Percentiles rank a stretch among this genome's conserved stretches.
These are phyloP conservation scores for Terfezia claveryi DNA, from an alignment of 495 filamentous ascomycete species.

Conservation along the genomic window DNA sequence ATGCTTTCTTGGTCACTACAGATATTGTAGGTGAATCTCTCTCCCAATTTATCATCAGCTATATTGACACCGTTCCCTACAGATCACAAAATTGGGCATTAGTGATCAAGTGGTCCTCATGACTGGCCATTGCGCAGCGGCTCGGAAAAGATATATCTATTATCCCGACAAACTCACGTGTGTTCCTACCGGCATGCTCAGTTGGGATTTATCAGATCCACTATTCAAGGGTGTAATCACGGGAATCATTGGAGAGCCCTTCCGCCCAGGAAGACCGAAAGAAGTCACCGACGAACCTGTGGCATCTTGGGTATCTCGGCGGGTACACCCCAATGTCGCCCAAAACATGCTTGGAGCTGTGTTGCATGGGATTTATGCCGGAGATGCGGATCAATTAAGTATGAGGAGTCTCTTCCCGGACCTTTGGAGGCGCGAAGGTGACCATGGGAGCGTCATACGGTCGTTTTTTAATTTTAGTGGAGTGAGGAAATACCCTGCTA, in stretches of 20 bases:
- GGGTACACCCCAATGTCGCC: slow-evolving; percentile 33
- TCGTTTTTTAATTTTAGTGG: not conserved
- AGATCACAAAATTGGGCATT: not conserved
- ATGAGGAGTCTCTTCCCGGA: slow-evolving; percentile 36
- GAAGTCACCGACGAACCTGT: slow-evolving; percentile 44
- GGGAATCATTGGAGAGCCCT: slow-evolving; percentile 24
- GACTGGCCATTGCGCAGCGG: slow-evolving; percentile 26
- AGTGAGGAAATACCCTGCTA: not conserved
- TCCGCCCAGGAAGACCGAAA: slow-evolving; percentile 12
- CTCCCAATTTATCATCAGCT: not conserved
- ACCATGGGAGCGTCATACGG: slow-evolving; percentile 12
- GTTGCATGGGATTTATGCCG: slow-evolving; percentile 87
- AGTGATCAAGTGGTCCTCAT: slow-evolving; percentile 28
- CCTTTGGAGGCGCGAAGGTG: slow-evolving; percentile 30
- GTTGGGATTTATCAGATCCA: slow-evolving; percentile 20
- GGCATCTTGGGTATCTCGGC: slow-evolving; percentile 39
- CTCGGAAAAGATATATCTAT: slow-evolving; percentile 61
- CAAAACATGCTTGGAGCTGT: slow-evolving; percentile 59
- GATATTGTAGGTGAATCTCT: slow-evolving; percentile 31
- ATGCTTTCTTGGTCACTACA: slow-evolving; percentile 28
- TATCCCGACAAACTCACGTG: slow-evolving; percentile 73
- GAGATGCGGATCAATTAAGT: slow-evolving; percentile 65
- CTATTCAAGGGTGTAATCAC: slow-evolving; percentile 32
- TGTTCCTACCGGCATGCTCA: slow-evolving; percentile 28
- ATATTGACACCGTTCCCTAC: not conserved